A percentile compares a stretch with the other conserved stretches of the same genome.
These are phyloP conservation scores for Arthrinium puccinioides DNA, from an alignment of 2,329 filamentous ascomycete genomes.

Conservation along the genomic window DNA sequence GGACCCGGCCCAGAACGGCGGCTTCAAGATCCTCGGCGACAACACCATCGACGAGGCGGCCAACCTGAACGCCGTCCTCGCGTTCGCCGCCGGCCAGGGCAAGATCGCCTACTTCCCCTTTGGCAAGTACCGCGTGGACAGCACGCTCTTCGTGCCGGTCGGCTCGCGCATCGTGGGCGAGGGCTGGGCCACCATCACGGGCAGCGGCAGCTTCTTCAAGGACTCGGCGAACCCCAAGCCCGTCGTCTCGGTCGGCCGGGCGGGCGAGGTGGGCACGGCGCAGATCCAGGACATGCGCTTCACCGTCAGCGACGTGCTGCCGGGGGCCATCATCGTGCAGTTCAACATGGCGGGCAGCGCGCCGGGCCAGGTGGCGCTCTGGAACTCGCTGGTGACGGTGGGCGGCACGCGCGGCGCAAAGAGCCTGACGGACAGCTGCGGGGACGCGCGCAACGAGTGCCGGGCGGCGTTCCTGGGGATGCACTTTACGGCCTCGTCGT, in stretches of 20 bases:
- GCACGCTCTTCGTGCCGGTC: conserved; percentile 41
- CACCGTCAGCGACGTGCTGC: conserved; percentile 50
- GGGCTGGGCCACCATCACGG: conserved; percentile 44
- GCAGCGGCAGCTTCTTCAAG: conserved; percentile 41
- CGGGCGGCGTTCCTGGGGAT: conserved; percentile 38
- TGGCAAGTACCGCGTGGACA: conserved; percentile 45
- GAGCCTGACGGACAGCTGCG: conserved; percentile 19
- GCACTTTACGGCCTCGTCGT: conserved; percentile 36
- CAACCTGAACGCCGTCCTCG: conserved; percentile 29
- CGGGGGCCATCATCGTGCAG: conserved; percentile 54
- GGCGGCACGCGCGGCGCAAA: conserved; percentile 26
- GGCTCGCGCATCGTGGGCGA: conserved; percentile 47
- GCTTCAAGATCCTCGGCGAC: conserved; percentile 28
- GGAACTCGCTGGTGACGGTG: conserved; percentile 30
- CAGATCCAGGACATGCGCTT: conserved; percentile 62
- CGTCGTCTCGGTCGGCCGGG: conserved; percentile 50
- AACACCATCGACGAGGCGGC: conserved; percentile 28
- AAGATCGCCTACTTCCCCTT: conserved; percentile 48
- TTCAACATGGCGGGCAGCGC: conserved; percentile 26
- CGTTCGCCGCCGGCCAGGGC: conserved; percentile 25
- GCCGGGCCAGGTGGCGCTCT: conserved; percentile 23
- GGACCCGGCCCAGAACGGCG: conserved; percentile 29
- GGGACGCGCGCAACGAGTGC: conserved; percentile 27
- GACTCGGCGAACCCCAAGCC: conserved; percentile 44
- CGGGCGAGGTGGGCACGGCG: conserved; percentile 50